Conservation (phyloP, 2,329 filamentous ascomycete genomes). For the Ilyonectria sp. region DNA sequence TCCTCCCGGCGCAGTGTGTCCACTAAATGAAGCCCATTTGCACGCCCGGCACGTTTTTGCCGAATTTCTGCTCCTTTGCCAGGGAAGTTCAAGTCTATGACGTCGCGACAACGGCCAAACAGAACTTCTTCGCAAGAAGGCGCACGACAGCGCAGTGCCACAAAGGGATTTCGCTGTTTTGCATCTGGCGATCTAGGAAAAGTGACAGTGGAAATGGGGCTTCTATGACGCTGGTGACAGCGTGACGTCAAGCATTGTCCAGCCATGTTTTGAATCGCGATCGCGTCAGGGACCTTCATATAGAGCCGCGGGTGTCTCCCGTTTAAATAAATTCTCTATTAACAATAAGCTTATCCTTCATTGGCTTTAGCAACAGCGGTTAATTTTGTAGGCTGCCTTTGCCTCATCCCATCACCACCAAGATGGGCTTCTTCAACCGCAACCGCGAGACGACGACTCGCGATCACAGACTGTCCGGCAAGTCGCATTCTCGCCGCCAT, state of each 20-base stretch:
- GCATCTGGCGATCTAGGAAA: background rate
- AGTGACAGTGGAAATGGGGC: background rate
- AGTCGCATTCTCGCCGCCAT: constrained; percentile 6
- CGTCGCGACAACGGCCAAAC: background rate
- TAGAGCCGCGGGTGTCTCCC: background rate
- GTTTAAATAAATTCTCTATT: background rate
- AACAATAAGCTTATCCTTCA: background rate
- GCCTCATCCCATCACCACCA: background rate
- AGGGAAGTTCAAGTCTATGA: background rate
- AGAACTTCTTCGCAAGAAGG: background rate
- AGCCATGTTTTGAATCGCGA: background rate
- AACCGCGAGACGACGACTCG: background rate
- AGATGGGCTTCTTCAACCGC: constrained; percentile 7
- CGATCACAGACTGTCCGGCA: background rate
- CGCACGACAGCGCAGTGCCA: background rate
- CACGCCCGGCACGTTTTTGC: background rate
- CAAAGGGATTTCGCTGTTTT: background rate
- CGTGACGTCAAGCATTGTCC: background rate
- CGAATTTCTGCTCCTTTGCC: background rate
- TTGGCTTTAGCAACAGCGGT: too few species aligned
- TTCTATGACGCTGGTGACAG: background rate
- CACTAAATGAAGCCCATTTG: background rate
- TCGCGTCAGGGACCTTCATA: background rate
- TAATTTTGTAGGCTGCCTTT: background rate
- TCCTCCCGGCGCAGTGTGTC: too few species aligned